Percentiles rank a stretch among this genome's conserved stretches.
These are phyloP conservation scores for Euphorbia peplus DNA, from an alignment of 345 rosid species.

Conservation along the genomic window DNA sequence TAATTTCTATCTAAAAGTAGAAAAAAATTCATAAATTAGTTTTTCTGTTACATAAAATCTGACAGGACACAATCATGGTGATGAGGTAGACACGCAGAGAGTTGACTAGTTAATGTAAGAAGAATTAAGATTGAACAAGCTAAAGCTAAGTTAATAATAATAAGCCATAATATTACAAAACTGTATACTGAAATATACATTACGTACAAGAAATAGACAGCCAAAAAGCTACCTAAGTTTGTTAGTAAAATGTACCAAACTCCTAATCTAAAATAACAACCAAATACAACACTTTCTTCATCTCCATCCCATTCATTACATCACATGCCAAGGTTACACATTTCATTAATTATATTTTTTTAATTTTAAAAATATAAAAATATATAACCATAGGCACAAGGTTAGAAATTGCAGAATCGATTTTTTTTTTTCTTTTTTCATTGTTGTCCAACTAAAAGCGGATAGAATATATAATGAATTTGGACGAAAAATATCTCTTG, in stretches of 20 bases:
- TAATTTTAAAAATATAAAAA: too few species aligned
- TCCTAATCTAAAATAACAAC: constrained; percentile 17
- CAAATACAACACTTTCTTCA: constrained; percentile 11
- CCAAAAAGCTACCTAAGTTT: constrained; percentile 16
- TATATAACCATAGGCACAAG: constrained; percentile 14
- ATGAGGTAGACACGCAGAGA: background rate
- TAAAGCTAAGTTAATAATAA: too few species aligned
- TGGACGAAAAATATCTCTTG: too few species aligned
- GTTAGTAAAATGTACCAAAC: constrained; percentile 24
- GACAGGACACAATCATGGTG: background rate
- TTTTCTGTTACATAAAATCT: background rate
- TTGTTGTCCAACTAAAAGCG: too few species aligned
- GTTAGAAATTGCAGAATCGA: background rate
- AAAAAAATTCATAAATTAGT: background rate
- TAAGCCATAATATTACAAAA: constrained; percentile 34
- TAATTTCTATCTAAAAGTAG: background rate
- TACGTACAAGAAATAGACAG: constrained; percentile 24
- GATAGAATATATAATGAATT: too few species aligned
- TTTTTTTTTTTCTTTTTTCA: too few species aligned
- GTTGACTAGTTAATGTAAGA: background rate
- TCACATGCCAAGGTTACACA: constrained; percentile 8
- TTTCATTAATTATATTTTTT: too few species aligned
- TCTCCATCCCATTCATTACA: background rate
- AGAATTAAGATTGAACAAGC: too few species aligned
- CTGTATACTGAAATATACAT: constrained; percentile 42